Evolutionary conservation across 495 filamentous ascomycete genomes (phyloP).

Genomic region (Aeminium ludgeri): DNA sequence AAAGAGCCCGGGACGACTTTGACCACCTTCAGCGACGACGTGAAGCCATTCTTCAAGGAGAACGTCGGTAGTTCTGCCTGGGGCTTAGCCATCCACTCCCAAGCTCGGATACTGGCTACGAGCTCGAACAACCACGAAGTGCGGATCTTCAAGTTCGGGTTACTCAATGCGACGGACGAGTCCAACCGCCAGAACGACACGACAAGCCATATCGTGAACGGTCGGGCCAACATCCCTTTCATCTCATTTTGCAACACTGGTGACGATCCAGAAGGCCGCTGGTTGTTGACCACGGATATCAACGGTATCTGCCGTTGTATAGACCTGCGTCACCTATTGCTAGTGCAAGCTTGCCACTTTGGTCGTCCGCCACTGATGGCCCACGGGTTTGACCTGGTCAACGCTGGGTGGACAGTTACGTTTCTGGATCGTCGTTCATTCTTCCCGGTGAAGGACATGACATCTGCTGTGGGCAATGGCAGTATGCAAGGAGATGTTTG

Average conservation of each 20-base stretch:
- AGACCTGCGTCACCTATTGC: conserved; percentile 37
- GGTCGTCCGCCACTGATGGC: not conserved
- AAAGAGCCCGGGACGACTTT: conserved; percentile 7
- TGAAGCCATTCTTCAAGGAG: conserved; percentile 48
- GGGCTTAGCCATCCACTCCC: conserved; percentile 73
- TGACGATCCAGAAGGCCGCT: conserved; percentile 43
- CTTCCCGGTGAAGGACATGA: not conserved
- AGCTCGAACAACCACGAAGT: conserved; percentile 53
- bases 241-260: conserved; percentile 55
- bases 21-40: conserved; percentile 6
- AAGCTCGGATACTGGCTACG: conserved; percentile 63
- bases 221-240: conserved; percentile 55
- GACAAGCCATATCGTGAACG: conserved; percentile 28
- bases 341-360: conserved; percentile 12
- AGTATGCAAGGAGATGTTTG: no score
- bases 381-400: conserved; percentile 3
- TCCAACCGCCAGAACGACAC: not conserved
- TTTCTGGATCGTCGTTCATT: conserved; percentile 24
- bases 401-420: conserved; percentile 21
- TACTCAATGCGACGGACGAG: conserved; percentile 25
- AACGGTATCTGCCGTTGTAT: conserved; percentile 46
- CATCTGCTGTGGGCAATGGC: conserved; percentile 7
- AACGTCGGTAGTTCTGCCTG: conserved; percentile 68
- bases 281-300: conserved; percentile 63
- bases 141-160: conserved; percentile 57